Conservation (phyloP, 164 flowering plant species). For the Vitis cinerea region DNA sequence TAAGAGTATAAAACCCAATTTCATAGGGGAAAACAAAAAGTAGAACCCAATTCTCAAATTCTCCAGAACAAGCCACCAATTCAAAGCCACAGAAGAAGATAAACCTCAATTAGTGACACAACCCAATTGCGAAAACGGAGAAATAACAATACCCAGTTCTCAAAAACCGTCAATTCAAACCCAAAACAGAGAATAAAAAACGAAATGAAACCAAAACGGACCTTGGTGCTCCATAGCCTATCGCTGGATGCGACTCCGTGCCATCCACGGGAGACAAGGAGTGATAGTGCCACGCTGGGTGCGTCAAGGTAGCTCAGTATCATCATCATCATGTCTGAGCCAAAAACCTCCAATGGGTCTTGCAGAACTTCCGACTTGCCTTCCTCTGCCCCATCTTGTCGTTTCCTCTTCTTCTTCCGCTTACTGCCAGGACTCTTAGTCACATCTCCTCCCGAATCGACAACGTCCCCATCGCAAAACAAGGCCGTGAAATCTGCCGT, state of each 20-base stretch:
- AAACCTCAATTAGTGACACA: too few species aligned
- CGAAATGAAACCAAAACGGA: slow-evolving; percentile 7
- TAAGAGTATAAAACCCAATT: neutral
- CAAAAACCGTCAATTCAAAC: too few species aligned
- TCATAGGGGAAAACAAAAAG: neutral
- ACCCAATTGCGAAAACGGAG: too few species aligned
- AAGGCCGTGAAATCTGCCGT: too few species aligned
- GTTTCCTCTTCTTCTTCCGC: slow-evolving; percentile 14
- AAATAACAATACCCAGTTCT: too few species aligned
- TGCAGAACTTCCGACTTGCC: slow-evolving; percentile 7
- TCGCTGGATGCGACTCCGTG: slow-evolving; percentile 61
- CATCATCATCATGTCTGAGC: slow-evolving; percentile 56
- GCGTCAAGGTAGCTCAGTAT: slow-evolving; percentile 62
- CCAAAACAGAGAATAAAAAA: neutral
- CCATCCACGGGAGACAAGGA: slow-evolving; percentile 73
- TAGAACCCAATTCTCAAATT: neutral
- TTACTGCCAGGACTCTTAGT: slow-evolving; percentile 4
- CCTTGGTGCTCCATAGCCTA: slow-evolving; percentile 61
- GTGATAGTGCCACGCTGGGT: slow-evolving; percentile 72
- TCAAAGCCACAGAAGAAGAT: neutral
- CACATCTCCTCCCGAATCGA: neutral
- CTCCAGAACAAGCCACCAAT: neutral
- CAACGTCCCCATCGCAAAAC: neutral
- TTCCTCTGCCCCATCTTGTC: slow-evolving; percentile 15
- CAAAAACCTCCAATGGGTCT: slow-evolving; percentile 64